A percentile compares a stretch with the other conserved stretches of the same genome.
Conservation (phyloP, 257 asterid species). For the Cruciata laevipes region DNA sequence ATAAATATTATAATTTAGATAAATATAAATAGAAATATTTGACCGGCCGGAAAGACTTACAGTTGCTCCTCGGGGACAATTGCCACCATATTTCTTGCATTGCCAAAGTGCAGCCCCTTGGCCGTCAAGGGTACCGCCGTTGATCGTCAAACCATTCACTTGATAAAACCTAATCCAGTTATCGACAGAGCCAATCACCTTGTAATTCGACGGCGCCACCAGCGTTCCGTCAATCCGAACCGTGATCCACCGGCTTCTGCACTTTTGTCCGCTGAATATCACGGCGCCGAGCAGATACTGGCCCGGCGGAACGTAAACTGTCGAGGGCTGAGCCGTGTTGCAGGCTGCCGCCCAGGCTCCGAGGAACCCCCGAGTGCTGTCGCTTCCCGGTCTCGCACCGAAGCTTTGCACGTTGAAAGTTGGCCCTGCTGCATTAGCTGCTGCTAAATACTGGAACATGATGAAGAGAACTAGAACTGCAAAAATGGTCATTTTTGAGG, state of each 20-base stretch:
- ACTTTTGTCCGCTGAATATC: conserved; percentile 30
- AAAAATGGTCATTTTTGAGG: neutral
- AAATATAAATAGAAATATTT: too few species aligned
- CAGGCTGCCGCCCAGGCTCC: conserved; percentile 31
- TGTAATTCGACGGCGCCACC: conserved; percentile 46
- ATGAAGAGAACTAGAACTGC: conserved; percentile 3
- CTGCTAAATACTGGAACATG: conserved; percentile 6
- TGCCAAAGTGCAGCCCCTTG: conserved; percentile 23
- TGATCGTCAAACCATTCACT: conserved; percentile 36
- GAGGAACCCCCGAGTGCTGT: conserved; percentile 17
- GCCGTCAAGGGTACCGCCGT: conserved; percentile 26
- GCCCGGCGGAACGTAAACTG: conserved; percentile 33
- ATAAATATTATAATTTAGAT: too few species aligned
- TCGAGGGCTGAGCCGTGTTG: conserved; percentile 13
- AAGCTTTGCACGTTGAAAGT: conserved; percentile 17
- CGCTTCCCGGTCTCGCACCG: conserved; percentile 21
- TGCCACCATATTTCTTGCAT: conserved; percentile 12
- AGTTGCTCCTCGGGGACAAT: conserved; percentile 50
- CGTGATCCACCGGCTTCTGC: conserved; percentile 35
- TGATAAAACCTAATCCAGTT: conserved; percentile 46
- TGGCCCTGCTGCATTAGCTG: neutral
- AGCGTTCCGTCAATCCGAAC: conserved; percentile 53
- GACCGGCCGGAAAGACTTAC: too few species aligned
- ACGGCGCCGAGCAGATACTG: conserved; percentile 26
- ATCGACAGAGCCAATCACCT: conserved; percentile 27